Base-by-base conservation (phyloP, 179 eudicot species). In the Pouteria campechiana region DNA sequence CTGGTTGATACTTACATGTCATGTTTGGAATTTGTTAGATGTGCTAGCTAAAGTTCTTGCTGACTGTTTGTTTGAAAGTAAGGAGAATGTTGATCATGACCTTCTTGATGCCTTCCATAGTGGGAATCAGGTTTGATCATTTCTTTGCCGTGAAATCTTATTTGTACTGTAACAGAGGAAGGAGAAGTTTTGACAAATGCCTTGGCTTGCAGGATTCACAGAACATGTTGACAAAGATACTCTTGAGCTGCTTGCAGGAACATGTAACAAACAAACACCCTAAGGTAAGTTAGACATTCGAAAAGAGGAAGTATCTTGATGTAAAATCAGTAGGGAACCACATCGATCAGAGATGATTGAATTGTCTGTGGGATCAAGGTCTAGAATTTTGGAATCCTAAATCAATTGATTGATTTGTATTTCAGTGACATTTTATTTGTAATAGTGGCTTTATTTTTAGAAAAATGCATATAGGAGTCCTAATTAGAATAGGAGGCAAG, bases 11-110 rank as follows among this genome's bases (percentile, higher is more conserved):
- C 2, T 23, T 17, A 19, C 5, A 9, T 8, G 7, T 17, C 5
- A 7, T 23, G 1, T 25, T 17, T 29, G 43, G 20, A 7, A 25
- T 47, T 34, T 22, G 33, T 25, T 5, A 82, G 96, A 75, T 64
- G 58, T 57, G 24, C 56, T 86, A 31, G 77, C 56, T 27, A 73
- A 69, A 60, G 67, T 68, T 32, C 70, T 83, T 39, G 75, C 78
- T 23, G 71, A 70, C 9, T 51, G 48, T 25, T 70, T 86, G 83
- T 49, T 70, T 34, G 82, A 73, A 20, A 36, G 64, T 12, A 90
- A 90, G 87, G 98, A 90, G 62, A 90, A 90, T 52, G 68, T 86
- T 17, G 76, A 73, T 33, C 40, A 45, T 27, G 65, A 69, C 52
- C 49, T 72, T 48, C 58, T 82, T 51, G 37, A 72, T 54, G 63